Base-by-base conservation (phyloP, 148 eudicot genomes). In the Nepenthes mirabilis region DNA sequence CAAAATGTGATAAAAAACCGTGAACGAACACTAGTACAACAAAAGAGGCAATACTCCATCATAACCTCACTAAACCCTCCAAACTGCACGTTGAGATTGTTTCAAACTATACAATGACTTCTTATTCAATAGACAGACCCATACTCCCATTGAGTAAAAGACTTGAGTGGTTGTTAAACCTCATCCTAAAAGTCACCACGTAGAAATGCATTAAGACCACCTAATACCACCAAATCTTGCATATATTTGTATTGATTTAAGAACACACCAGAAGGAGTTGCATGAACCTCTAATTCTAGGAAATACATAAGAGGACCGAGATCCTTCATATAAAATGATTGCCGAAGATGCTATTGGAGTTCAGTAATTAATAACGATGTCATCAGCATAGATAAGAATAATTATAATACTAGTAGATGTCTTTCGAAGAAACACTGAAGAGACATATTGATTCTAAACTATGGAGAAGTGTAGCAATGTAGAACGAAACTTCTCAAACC, bases 291-390 rank as follows among this genome's bases (percentile, higher is more conserved):
- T 1, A 33, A 10, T 32, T 55, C 64, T 5, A 61, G 34, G 1
- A 65, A 65, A 47, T 65, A 65, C 5, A 14, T 8, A 5, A 65
- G 33, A 47, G 43, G 43, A 9, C 55, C 55, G 47, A 34, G 61
- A 34, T 65, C 54, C 34, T 57, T 65, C 47, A 65, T 56, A 34
- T 56, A 55, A 56, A 65, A 65, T 2, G 68, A 47, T 2, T 9
- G 49, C 13, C 56, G 9, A n/a, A 65, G 55, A 35, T 35, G 14
- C 12, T 64, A 10, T 43, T 45, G 61, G 3, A 65, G 32, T 5
- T 45, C 13, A 10, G 1, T 1, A 1, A 65, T 55, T 1, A 3
- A 65, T 47, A 1, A 64, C 58, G 3, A 64, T 64, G 23, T 55
- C 60, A 33, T 43, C 60, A 6, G 55, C 59, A 55, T 65, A 56